Evolutionary conservation across 345 rosid species (phyloP).

Genomic region (Eucalyptus melliodora): DNA sequence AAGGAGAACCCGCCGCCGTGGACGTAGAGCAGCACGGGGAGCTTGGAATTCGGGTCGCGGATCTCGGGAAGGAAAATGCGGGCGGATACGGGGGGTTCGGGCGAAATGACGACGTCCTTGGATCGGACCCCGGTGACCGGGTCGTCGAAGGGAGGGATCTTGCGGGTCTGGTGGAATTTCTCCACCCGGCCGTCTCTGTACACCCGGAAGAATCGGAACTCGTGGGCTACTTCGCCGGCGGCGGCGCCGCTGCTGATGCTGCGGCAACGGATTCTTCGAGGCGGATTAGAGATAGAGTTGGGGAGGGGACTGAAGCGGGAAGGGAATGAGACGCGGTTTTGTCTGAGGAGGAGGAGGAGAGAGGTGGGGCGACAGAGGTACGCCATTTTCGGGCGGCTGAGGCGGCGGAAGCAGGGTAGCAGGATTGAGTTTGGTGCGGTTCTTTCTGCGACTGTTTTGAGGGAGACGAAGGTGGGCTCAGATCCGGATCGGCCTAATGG

Average conservation of each 20-base stretch:
- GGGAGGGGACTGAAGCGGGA: neutral
- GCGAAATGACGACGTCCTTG: conserved; percentile 13
- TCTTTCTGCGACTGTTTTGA: neutral
- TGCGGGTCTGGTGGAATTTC: neutral
- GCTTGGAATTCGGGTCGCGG: neutral
- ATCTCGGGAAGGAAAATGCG: conserved; percentile 1
- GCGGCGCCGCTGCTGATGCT: neutral
- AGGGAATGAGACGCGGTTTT: neutral
- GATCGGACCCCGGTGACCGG: conserved; percentile 11
- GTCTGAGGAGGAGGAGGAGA: neutral
- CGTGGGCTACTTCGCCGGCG: conserved; percentile 1
- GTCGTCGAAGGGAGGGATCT: neutral
- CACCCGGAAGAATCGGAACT: conserved; percentile 24
- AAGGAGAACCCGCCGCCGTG: conserved; percentile 32
- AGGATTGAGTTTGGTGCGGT: neutral
- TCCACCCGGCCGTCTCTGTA: conserved; percentile 21
- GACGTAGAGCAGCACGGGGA: conserved; percentile 11
- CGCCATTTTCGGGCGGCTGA: neutral
- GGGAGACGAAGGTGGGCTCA: neutral
- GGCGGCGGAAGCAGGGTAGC: neutral
- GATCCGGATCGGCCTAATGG: neutral
- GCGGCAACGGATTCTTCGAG: neutral
- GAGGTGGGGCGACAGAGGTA: neutral
- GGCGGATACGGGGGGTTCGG: conserved; percentile 7
- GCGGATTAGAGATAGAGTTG: neutral